These are phyloP conservation scores for Populus davidiana DNA, from an alignment of 345 rosid species.

Conservation along the genomic window DNA sequence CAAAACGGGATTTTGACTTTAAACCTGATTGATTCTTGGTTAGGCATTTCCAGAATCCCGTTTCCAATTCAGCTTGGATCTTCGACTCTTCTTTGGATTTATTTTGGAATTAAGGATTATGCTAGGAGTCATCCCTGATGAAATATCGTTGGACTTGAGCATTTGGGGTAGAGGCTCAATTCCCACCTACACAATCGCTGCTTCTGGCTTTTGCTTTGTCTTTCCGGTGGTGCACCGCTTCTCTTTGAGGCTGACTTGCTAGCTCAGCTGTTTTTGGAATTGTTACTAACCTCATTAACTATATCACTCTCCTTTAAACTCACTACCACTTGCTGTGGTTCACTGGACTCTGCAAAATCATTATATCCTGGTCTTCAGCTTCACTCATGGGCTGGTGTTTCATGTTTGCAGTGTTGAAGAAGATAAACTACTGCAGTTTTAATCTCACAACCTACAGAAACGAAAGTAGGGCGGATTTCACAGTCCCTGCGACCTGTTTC, in stretches of 20 bases:
- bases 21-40: not conserved
- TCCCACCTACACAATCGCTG: not conserved
- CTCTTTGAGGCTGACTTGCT: not conserved
- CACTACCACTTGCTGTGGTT: not conserved
- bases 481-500: not conserved
- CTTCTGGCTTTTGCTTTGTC: too few relatives aligned
- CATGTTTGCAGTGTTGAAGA: not conserved
- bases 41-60: not conserved
- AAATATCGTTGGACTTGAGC: not conserved
- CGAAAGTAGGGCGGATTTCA: not conserved
- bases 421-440: not conserved
- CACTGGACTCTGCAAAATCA: not conserved
- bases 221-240: not conserved
- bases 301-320: not conserved
- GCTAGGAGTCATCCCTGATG: not conserved
- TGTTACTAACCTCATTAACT: not conserved
- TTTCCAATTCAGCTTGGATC: not conserved
- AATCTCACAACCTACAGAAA: not conserved
- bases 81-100: not conserved
- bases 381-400: not conserved
- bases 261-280: not conserved
- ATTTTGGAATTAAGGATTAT: not conserved
- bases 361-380: not conserved
- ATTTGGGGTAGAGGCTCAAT: not conserved
- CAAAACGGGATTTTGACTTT: not conserved